These are phyloP conservation scores for Tuctoria greenei DNA, from an alignment of 176 grass and related monocot genomes.

Conservation along the genomic window DNA sequence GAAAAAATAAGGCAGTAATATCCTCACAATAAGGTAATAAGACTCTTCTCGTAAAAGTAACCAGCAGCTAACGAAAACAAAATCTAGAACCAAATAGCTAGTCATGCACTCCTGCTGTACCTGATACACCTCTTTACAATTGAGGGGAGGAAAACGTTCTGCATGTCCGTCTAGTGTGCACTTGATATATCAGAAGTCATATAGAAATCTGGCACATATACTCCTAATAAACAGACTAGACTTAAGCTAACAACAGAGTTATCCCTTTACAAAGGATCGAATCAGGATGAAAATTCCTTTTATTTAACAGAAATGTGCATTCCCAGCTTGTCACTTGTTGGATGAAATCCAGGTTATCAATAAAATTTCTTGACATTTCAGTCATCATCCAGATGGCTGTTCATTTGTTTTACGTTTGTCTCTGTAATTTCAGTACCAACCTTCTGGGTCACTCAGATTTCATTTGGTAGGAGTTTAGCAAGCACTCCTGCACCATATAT, in stretches of 20 bases:
- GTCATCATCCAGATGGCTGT: neutral
- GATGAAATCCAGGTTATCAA: neutral
- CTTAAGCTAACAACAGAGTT: neutral
- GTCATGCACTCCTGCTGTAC: neutral
- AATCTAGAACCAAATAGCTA: neutral
- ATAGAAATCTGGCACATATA: neutral
- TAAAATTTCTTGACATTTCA: neutral
- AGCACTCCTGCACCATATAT: neutral
- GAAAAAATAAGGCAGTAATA: neutral
- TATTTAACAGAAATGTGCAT: neutral
- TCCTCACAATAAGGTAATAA: neutral
- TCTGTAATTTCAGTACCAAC: slow-evolving; percentile 15
- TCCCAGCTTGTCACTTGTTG: neutral
- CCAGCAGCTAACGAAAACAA: neutral
- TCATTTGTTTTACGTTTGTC: neutral
- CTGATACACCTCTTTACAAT: neutral
- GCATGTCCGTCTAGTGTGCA: neutral
- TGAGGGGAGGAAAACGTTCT: neutral
- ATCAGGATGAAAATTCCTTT: neutral
- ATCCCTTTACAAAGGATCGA: neutral
- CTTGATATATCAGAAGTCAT: slow-evolving; percentile 11
- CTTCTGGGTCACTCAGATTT: neutral
- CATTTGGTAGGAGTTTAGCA: neutral
- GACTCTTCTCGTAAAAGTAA: no score
- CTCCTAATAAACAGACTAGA: neutral